phyloP scores from a whole-genome alignment of 768 basidiomycete genomes.

The Termitomyces sp. region DNA sequence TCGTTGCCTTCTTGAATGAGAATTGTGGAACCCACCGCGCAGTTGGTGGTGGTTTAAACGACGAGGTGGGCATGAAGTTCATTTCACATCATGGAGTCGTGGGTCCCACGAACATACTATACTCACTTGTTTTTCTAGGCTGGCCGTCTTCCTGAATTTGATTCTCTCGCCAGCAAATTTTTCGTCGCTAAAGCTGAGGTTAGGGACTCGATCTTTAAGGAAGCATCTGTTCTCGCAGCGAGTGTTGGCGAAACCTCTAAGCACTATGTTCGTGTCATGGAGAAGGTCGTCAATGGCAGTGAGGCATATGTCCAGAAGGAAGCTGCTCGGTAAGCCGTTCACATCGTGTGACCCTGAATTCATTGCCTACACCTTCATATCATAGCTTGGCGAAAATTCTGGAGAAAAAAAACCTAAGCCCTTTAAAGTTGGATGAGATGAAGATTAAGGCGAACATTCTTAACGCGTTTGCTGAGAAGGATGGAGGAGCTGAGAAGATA shows the following conservation, averaged over 20 bases:
- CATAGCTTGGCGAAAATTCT: constrained; percentile 71
- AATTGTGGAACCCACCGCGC: constrained; percentile 84
- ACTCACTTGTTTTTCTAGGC: constrained; percentile 42
- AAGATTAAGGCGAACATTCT: constrained; percentile 90
- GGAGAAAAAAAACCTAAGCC: constrained; percentile 69
- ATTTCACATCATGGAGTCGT: background rate
- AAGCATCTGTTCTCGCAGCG: constrained; percentile 54
- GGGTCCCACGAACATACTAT: background rate
- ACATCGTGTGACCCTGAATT: constrained; percentile 6
- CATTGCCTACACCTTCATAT: constrained; percentile 12
- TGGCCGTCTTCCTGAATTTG: constrained; percentile 75
- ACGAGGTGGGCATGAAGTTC: constrained; percentile 40
- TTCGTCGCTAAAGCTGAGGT: constrained; percentile 51
- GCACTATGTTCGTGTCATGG: constrained; percentile 89
- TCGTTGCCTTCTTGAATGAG: constrained; percentile 78
- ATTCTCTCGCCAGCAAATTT: constrained; percentile 73
- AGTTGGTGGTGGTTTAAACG: constrained; percentile 75
- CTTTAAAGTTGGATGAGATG: constrained; percentile 86
- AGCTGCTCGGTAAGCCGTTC: constrained; percentile 55
- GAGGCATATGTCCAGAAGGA: constrained; percentile 85
- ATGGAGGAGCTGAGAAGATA: constrained; percentile 29
- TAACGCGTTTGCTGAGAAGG: constrained; percentile 45
- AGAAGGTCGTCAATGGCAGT: constrained; percentile 68
- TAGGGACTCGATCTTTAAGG: constrained; percentile 57
- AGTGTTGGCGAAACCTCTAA: constrained; percentile 47